Percentiles rank a stretch among this genome's conserved stretches.
Evolutionary conservation across 2,329 filamentous ascomycete species (phyloP).

Genomic region (Taxawa tesnikishii): DNA sequence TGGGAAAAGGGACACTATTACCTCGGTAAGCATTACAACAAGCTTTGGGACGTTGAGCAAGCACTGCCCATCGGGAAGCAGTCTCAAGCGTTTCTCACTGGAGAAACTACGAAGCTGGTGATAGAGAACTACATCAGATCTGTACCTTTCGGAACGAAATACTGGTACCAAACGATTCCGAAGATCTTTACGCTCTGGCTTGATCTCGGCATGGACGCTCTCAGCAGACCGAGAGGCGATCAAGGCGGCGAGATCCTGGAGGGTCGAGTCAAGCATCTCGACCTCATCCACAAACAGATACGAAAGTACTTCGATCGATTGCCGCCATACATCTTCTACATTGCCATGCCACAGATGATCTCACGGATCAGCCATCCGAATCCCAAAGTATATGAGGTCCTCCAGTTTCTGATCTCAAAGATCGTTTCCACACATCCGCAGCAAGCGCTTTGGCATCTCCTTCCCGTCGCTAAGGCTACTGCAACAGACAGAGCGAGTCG

Average conservation of each 20-base stretch:
- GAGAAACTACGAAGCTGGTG: constrained; percentile 76
- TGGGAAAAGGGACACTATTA: constrained; percentile 99
- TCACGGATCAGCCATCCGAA: constrained; percentile 91
- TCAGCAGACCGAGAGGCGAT: constrained; percentile 25
- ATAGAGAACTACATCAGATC: constrained; percentile 90
- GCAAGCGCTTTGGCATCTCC: constrained; percentile 81
- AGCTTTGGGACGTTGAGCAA: constrained; percentile 82
- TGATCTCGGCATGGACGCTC: constrained; percentile 63
- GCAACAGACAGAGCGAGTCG: constrained; percentile 54
- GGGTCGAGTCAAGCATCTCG: constrained; percentile 53
- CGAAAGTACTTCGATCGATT: constrained; percentile 65
- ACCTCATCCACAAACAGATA: constrained; percentile 59
- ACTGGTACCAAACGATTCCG: constrained; percentile 87
- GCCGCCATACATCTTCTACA: constrained; percentile 69
- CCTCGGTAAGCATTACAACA: constrained; percentile 93
- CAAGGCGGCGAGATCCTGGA: constrained; percentile 34
- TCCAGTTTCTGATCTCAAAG: constrained; percentile 71
- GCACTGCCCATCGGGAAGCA: constrained; percentile 64
- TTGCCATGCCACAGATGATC: constrained; percentile 80
- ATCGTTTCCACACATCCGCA: constrained; percentile 81
- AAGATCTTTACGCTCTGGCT: constrained; percentile 90
- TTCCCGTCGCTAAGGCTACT: constrained; percentile 74
- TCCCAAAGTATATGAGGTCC: constrained; percentile 58
- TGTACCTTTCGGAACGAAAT: constrained; percentile 80
- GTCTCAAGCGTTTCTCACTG: constrained; percentile 44